phyloP scores from a whole-genome alignment of 495 filamentous ascomycete genomes.

The Xylaria nigripes region DNA sequence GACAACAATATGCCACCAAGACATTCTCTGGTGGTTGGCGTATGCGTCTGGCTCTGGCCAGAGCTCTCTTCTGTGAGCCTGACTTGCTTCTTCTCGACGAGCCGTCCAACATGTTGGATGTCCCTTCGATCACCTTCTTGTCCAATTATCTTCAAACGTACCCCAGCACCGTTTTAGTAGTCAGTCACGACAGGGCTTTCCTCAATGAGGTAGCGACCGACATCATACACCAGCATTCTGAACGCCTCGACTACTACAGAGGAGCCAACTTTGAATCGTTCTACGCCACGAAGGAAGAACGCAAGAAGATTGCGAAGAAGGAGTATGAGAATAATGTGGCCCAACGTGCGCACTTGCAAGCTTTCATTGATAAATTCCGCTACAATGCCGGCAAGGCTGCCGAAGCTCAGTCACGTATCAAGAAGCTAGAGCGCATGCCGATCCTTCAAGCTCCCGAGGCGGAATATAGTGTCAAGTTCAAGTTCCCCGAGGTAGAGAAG shows the following conservation, averaged over 20 bases:
- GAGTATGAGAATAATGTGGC: slow-evolving; percentile 99
- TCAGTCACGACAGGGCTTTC: slow-evolving; percentile 98
- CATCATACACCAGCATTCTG: slow-evolving; percentile 97
- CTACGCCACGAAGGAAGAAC: slow-evolving; percentile 95
- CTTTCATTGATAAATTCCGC: slow-evolving; percentile 99
- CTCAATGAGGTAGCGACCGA: slow-evolving; percentile 99
- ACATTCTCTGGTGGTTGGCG: slow-evolving; percentile 99
- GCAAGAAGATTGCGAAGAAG: slow-evolving; percentile 89
- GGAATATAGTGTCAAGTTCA: slow-evolving; percentile 96
- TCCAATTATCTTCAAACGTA: slow-evolving; percentile 92
- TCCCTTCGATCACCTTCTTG: slow-evolving; percentile 98
- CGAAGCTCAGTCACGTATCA: slow-evolving; percentile 95
- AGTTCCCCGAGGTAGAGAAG: slow-evolving; percentile 96
- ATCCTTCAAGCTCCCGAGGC: slow-evolving; percentile 81
- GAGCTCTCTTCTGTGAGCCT: slow-evolving; percentile 97
- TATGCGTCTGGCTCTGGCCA: slow-evolving; percentile 91
- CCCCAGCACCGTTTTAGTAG: slow-evolving; percentile 89
- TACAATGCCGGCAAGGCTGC: slow-evolving; percentile 99
- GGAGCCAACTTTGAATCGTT: slow-evolving; percentile 97
- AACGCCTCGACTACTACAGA: slow-evolving; percentile 97
- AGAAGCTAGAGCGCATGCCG: slow-evolving; percentile 97
- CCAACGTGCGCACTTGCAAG: slow-evolving; percentile 76
- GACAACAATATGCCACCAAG: slow-evolving; percentile 88
- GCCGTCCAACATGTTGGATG: slow-evolving; percentile 99
- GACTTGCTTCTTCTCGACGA: slow-evolving; percentile 95